Evolutionary conservation across 1,284 basidiomycete species (phyloP), one percentile per base, ranked within the genome.

Genomic region (Cutaneotrichosporon cavernicola): DNA sequence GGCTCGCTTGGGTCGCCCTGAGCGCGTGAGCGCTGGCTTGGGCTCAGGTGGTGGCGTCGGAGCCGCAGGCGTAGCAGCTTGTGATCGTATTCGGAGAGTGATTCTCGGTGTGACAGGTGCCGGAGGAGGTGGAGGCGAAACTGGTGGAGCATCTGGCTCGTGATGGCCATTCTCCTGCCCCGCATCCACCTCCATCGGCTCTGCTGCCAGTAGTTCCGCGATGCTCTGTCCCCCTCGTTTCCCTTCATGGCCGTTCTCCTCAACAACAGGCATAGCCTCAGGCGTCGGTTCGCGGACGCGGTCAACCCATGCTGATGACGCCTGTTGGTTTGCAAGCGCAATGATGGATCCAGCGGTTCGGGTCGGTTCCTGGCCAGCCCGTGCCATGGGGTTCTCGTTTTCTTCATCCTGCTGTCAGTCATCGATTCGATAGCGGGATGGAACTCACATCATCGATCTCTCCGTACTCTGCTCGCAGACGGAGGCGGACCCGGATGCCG

Each of bases 381-480:
- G 69, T 13, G 72, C 73, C 34, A 77, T 70, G 4, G 77, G 76
- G 55, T 77, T 79, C 26, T 64, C 62, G n/a, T 69, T 69, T 9
- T 67, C 47, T 21, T 73, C 71, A 32, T 76, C 65, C 76, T 76
- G 59, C 5, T 46, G 16, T 43, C 26, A 46, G 34, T 52, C 59
- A 68, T 34, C 67, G 22, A 50, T 1, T 30, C 11, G n/a, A 2
- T 36, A 0, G 18, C 21, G 2, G 4, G 10, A 32, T 9, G 6
- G 5, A 38, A 69, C 74, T 67, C 59, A 77, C 76, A 14, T 70
- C 80, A 34, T 75, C 76, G 40, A 76, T 71, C 7, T 76, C 80
- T 7, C 85, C 87, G 78, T 97, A 98, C 75, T 96, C 88, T 58
- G 87, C 87, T 71, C 90, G 87, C 38, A 98, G 83, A 43, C 93